phyloP scores from a whole-genome alignment of 1,284 basidiomycete genomes.

The Wallemia mellicola region DNA sequence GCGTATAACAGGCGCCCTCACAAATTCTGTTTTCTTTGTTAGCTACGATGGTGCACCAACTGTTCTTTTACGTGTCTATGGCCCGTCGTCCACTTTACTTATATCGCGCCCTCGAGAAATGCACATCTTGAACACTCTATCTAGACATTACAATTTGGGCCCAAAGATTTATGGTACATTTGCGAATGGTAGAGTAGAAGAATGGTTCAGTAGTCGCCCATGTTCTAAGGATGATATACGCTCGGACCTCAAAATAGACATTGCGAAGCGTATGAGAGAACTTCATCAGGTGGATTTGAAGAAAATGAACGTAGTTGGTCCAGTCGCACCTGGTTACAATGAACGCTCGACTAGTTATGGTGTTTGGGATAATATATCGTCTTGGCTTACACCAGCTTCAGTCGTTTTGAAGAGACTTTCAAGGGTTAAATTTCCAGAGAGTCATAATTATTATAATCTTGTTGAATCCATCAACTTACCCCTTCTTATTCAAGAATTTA shows the following conservation, averaged over 20 bases:
- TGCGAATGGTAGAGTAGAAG: conserved; percentile 66
- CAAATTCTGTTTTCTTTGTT: conserved; percentile 82
- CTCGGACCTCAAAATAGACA: conserved; percentile 41
- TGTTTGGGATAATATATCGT: conserved; percentile 27
- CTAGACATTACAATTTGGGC: conserved; percentile 57
- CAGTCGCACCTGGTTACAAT: conserved; percentile 8
- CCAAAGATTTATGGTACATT: conserved; percentile 76
- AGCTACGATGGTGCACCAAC: conserved; percentile 19
- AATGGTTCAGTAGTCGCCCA: conserved; percentile 65
- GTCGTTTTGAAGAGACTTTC: conserved; percentile 18
- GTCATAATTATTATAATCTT: conserved; percentile 13
- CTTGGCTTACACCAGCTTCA: conserved; percentile 32
- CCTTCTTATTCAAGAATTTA: conserved; percentile 31
- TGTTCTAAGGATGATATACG: conserved; percentile 45
- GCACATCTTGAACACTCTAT: conserved; percentile 55
- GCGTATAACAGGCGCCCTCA: conserved; percentile 35
- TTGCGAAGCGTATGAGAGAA: conserved; percentile 70
- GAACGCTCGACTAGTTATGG: conserved; percentile 12
- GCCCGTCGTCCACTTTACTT: conserved; percentile 48
- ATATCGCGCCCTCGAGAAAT: conserved; percentile 61
- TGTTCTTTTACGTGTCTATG: conserved; percentile 61
- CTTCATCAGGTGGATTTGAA: conserved; percentile 63
- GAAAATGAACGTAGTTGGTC: conserved; percentile 19
- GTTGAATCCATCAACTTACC: conserved; percentile 27
- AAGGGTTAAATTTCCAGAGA: conserved; percentile 1